A percentile compares a stretch with the other conserved stretches of the same genome.
phyloP scores from a whole-genome alignment of 306 rosid species.

The Quercus parvula region DNA sequence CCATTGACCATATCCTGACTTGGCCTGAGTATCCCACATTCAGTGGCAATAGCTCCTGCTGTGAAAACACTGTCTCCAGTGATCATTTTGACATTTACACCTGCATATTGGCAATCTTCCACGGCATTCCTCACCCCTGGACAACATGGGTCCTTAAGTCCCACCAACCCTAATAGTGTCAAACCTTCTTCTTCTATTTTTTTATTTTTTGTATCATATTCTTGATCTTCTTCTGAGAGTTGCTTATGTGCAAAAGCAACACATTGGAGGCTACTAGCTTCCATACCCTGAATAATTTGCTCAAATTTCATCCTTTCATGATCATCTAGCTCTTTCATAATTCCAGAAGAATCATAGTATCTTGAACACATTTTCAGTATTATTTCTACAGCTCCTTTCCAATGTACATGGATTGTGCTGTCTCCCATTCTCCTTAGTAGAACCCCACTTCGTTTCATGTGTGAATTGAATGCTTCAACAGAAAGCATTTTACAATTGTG shows the following conservation, averaged over 20 bases:
- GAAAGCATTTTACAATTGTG: neutral
- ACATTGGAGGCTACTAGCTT: conserved; percentile 36
- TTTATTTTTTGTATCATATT: neutral
- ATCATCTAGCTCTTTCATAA: conserved; percentile 4
- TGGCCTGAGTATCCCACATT: conserved; percentile 27
- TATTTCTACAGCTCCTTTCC: conserved; percentile 41
- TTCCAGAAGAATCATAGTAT: conserved; percentile 29
- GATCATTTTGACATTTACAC: conserved; percentile 32
- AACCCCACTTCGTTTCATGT: conserved; percentile 34
- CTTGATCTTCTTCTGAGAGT: neutral
- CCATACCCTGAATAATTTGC: conserved; percentile 33
- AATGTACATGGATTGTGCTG: conserved; percentile 19
- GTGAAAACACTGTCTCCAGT: conserved; percentile 31
- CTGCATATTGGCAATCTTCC: conserved; percentile 24
- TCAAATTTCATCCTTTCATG: conserved; percentile 11
- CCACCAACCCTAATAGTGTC: conserved; percentile 28
- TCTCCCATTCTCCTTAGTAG: conserved; percentile 15
- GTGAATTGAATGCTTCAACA: conserved; percentile 34
- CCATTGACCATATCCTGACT: neutral
- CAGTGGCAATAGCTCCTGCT: conserved; percentile 28
- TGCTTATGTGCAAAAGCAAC: conserved; percentile 36
- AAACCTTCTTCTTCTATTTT: conserved; percentile 13
- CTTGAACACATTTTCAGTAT: conserved; percentile 30
- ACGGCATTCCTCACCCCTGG: conserved; percentile 22
- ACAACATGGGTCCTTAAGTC: conserved; percentile 34